Conservation (phyloP, 148 eudicot species). For the Vaccinium corymbosum region DNA sequence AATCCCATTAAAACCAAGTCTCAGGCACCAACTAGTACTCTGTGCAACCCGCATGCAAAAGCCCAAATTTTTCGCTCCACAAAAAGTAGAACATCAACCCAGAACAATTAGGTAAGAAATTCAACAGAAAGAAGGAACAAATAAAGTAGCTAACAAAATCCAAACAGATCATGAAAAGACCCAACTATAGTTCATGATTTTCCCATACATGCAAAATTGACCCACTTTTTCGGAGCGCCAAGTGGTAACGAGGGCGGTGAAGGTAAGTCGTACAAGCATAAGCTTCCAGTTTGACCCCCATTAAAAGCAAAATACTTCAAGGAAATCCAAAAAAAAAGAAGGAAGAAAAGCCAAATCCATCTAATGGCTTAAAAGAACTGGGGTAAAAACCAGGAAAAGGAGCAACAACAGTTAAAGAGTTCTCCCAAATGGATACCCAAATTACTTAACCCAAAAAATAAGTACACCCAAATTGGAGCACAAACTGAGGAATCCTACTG, state of each 20-base stretch:
- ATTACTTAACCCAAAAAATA: too few relatives aligned
- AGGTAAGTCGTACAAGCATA: not conserved
- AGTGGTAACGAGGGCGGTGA: not conserved
- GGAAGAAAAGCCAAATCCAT: too few relatives aligned
- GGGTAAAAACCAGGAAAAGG: too few relatives aligned
- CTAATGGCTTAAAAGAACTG: too few relatives aligned
- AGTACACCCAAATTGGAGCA: not conserved
- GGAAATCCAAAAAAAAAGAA: too few relatives aligned
- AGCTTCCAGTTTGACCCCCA: not conserved
- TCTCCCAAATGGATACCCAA: too few relatives aligned
- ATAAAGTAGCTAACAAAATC: not conserved
- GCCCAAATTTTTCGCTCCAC: not conserved
- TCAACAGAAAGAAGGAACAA: not conserved
- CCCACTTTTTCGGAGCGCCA: not conserved
- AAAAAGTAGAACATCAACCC: not conserved
- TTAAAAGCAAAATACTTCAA: not conserved
- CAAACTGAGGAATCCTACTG: not conserved
- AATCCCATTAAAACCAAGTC: not conserved
- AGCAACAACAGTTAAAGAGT: too few relatives aligned
- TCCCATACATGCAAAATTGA: not conserved
- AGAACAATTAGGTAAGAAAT: not conserved
- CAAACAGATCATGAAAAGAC: not conserved
- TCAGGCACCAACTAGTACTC: not conserved
- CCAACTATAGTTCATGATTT: not conserved
- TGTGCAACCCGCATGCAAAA: not conserved